Conservation (phyloP, 177 flowering plant genomes). For the Telopea speciosissima region DNA sequence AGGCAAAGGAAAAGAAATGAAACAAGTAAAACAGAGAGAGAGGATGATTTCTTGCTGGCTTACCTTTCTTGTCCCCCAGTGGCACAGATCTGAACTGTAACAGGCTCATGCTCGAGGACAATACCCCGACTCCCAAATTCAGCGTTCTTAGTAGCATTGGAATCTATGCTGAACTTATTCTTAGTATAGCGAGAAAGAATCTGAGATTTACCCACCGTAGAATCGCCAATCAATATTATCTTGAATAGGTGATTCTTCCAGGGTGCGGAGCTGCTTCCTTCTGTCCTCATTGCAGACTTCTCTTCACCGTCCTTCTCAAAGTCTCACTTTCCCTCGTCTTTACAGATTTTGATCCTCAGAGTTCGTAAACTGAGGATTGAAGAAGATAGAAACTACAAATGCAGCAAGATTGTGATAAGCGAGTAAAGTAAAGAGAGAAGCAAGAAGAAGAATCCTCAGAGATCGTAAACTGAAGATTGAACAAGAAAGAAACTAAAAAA, state of each 20-base stretch:
- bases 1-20: not conserved
- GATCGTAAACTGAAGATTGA: too few species aligned
- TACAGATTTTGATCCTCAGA: too few species aligned
- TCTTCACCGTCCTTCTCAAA: too few species aligned
- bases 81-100: conserved; percentile 79
- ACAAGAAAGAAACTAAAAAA: too few species aligned
- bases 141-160: conserved; percentile 64
- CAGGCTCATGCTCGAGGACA: conserved; percentile 51
- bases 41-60: too few species aligned
- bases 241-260: conserved; percentile 71
- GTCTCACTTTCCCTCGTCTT: too few species aligned
- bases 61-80: conserved; percentile 74
- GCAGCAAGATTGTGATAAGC: too few species aligned
- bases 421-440: too few species aligned
- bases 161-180: conserved; percentile 64
- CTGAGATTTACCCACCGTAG: conserved; percentile 76
- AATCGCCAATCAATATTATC: conserved; percentile 67
- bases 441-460: too few species aligned
- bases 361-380: too few species aligned
- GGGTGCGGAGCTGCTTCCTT: conserved; percentile 32
- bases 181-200: conserved; percentile 59
- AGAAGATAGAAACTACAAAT: too few species aligned
- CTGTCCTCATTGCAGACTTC: conserved; percentile 23
- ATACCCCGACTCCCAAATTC: conserved; percentile 62
- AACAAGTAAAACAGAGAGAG: not conserved